Evolutionary conservation across 257 asterid species (phyloP), one percentile per base, ranked within the genome.

Genomic region (Capsicum pubescens): DNA sequence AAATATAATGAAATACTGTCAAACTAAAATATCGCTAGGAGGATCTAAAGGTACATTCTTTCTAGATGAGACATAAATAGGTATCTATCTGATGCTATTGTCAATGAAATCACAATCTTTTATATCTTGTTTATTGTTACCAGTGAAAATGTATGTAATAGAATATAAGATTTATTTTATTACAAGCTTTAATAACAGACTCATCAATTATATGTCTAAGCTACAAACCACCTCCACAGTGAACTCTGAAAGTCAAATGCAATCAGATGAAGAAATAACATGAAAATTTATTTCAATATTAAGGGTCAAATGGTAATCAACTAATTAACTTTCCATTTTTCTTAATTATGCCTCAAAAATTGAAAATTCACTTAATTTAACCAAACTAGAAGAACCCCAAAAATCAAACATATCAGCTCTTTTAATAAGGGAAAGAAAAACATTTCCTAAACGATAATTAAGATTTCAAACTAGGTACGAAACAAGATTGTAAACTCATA

Each of bases 81-180:
- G n/a, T 48, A 72, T 68, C 1, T 7, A 15, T 39, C 21, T 68
- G 77, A 72, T 48, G 44, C 60, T 72, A 11, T 39, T n/a, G 6
- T 19, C 19, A 72, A 7, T 5, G 0, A 68, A 68, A 68, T 8
- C 7, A 68, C 54, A 36, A 8, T 68, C 50, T 67, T 67, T 19
- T 26, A 26, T 26, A 26, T 26, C 32, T 0, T 26, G 32, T 68
- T 68, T 68, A 68, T 1, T 68, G 32, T 39, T 48, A 8, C 32
- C 77, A 39, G 77, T 39, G 32, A 68, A 9, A 68, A 68, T 68
- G 54, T 68, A 68, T 68, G 77, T 68, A 68, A 9, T 26, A 68
- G 77, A 39, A 39, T 68, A 36, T 6, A 26, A 1, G 2, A 26
- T 1, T 26, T 26, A 26, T 26, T 26, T 26, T 26, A 26, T 26